Base-by-base conservation (phyloP, 345 rosid species). In the Dovyalis caffra region DNA sequence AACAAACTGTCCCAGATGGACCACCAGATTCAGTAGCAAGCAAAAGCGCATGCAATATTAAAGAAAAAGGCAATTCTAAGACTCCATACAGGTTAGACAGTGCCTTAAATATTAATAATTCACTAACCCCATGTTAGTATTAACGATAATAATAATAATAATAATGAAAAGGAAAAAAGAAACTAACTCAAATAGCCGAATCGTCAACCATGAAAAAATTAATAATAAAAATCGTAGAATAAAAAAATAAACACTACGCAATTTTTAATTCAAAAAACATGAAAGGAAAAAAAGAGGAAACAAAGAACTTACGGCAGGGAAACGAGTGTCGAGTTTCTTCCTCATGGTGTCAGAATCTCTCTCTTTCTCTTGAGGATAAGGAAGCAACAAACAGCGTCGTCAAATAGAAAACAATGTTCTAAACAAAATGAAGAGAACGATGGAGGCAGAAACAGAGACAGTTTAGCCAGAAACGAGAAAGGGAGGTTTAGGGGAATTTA, bases 281-380 rank as follows among this genome's bases (percentile, higher is more conserved):
- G 23, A n/a, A 1, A 49, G 0, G 21, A 47, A 47, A 18, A 45
- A 15, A 15, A 16, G n/a, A 43, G n/a, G 8, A 71, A 33, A 38
- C 7, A 26, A 25, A 51, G 38, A 29, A 25, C 74, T 69, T 70
- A 69, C 78, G 1, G 82, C 82, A 16, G 76, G 87, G 77, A 85
- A 85, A 45, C 85, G 87, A 63, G 85, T 85, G 70, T 85, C 87
- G 65, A 85, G 87, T 73, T 80, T 85, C 82, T 82, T 85, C 78
- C 65, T 85, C 87, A 82, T 85, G 81, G 20, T 40, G 49, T 3
- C 10, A 53, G 14, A n/a, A n/a, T 8, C 28, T 9, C 60, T n/a
- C 60, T 53, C 60, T n/a, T 53, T 53, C 58, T 53, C 60, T 53
- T 53, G 4, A n/a, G 60, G 60, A n/a, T 9, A 8, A 53, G 11